Conservation (phyloP, 75 land plant species). For the Pinus albicaulis region DNA sequence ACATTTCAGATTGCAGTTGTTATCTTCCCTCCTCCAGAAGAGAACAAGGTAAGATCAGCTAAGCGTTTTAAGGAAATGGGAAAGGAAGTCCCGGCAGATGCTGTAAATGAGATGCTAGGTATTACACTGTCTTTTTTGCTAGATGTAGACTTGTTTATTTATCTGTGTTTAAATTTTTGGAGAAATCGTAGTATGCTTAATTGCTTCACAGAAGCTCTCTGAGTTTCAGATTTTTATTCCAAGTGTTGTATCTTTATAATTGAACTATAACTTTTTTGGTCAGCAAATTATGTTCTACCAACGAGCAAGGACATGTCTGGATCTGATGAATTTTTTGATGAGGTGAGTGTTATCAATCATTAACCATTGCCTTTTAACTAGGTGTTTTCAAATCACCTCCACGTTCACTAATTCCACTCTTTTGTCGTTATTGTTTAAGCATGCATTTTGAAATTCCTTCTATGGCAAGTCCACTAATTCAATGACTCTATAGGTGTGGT, state of each 20-base stretch:
- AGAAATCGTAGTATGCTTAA: neutral
- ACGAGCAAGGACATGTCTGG: slow-evolving; percentile 32
- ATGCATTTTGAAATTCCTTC: neutral
- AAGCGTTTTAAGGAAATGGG: slow-evolving; percentile 54
- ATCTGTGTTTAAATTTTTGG: neutral
- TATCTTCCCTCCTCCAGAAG: slow-evolving; percentile 40
- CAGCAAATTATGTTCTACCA: slow-evolving; percentile 51
- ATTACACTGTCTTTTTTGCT: neutral
- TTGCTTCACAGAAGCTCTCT: neutral
- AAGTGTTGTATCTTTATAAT: neutral
- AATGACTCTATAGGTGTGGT: slow-evolving; percentile 28
- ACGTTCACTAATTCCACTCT: neutral
- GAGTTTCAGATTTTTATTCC: neutral
- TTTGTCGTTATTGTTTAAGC: neutral
- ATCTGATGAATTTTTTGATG: slow-evolving; percentile 47
- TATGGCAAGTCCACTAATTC: neutral
- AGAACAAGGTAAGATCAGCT: slow-evolving; percentile 23
- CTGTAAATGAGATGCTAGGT: slow-evolving; percentile 63
- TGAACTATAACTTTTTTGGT: neutral
- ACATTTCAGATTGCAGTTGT: slow-evolving; percentile 48
- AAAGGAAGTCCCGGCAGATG: slow-evolving; percentile 58
- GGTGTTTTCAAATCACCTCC: no score
- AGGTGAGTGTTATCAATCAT: slow-evolving; percentile 21
- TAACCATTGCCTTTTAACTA: neutral
- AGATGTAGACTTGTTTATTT: slow-evolving; percentile 3